Evolutionary conservation across 2,329 filamentous ascomycete genomes (phyloP), one percentile per base, ranked within the genome.

Genomic region (Leptographium flavum): DNA sequence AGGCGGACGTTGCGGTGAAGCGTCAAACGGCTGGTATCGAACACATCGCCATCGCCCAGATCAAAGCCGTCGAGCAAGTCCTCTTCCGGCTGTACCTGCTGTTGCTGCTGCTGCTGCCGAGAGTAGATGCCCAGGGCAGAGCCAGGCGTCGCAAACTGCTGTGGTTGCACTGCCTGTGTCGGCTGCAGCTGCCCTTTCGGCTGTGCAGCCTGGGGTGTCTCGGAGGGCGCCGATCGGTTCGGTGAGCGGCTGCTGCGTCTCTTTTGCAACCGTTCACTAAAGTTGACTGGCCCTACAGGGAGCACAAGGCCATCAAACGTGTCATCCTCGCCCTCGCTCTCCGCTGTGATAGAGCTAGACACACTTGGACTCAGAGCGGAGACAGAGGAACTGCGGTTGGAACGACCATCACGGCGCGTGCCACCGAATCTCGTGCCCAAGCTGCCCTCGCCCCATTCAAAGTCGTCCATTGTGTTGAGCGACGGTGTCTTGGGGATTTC

Each of bases 281-380:
- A 83, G 61, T 94, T 81, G 43, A 98, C 69, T 19, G 86, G 86
- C 1, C 87, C 88, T 45, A 75, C 73, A 0, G 92, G 92, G 17
- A 96, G 70, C 19, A 94, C 69, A 14, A 98, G 71, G n/a, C 90
- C 90, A 49, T 92, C 85, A 49, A 96, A 74, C 7, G 84, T 83
- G 60, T 96, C 90, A 53, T 94, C 88, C 58, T 95, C 90, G 57
- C 88, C 88, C 58, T 95, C 90, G 57, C 88, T 96, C 65, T 95
- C 92, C 10, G 78, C 75, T 2, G 87, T 94, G 54, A 94, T 79
- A 51, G 85, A 92, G 61, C 90, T 96, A 19, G 87, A 85, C 46
- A 94, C 75, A 60, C 88, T 96, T 14, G 92, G 90, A 58, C 90
- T 96, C 60, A 95, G 74, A 25, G 86, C 85, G 33, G 88, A 94